Base-by-base conservation (phyloP, 768 basidiomycete species). In the Mycena floridula region DNA sequence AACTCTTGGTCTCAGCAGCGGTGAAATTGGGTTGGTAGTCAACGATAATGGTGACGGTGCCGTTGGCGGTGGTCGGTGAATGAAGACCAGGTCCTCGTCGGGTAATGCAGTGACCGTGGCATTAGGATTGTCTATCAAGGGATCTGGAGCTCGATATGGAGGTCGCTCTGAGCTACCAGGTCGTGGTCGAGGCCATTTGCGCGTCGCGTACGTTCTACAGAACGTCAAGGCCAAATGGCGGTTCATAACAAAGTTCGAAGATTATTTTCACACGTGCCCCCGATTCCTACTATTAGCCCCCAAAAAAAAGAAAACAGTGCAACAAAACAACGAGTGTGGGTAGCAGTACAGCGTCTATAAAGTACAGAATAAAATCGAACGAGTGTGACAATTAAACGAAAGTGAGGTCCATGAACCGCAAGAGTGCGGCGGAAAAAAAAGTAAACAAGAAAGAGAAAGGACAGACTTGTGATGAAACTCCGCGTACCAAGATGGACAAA, bases 1-100 rank as follows among this genome's bases (percentile, higher is more conserved):
- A 7, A 59, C 42, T 5, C 65, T 56, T 12, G 74, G 63, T 0
- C 67, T 67, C 13, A 91, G 73, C 4, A 91, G 69, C 0, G 89
- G 85, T 0, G 89, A 92, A 5, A 75, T 63, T 8, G 89, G 89
- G 7, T 73, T 68, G 5, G 78, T 79, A 5, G 79, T 82, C 45
- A 81, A 75, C 16, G 89, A 92, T 47, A 71, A 67, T 3, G 88
- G 87, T 15, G 87, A 72, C 7, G 85, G 83, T 8, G 81, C 76
- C 8, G 83, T 79, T 1, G 89, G 85, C 0, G 89, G 89, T n/a
- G 85, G 85, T 35, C 89, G 81, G 59, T 88, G 86, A 46, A 91
- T 81, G 59, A 91, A 91, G 0, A 86, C 86, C 44, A 89, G 61
- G 47, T 73, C 67, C 45, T 76, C 73, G 50, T 75, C 76, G 5